Evolutionary conservation across 2,329 filamentous ascomycete genomes (phyloP).

Genomic region (Cladobotryum mycophilum): DNA sequence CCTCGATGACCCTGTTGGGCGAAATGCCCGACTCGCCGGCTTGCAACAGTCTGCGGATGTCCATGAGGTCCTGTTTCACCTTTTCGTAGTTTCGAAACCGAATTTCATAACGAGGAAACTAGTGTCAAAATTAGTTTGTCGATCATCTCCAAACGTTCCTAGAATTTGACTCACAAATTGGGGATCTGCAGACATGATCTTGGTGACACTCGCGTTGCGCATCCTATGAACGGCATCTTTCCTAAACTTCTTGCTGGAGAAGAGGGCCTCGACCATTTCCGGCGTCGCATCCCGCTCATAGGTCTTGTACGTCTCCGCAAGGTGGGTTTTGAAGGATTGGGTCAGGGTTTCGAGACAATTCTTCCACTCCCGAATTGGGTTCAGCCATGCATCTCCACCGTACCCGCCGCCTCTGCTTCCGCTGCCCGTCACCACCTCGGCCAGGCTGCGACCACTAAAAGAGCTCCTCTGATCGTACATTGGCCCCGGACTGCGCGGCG

Average conservation of each 20-base stretch:
- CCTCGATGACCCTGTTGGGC: conserved; percentile 32
- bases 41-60: conserved; percentile 35
- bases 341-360: conserved; percentile 35
- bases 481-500: conserved; percentile 24
- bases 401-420: conserved; percentile 16
- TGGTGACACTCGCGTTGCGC: conserved; percentile 39
- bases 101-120: conserved; percentile 41
- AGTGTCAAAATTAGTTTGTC: background rate
- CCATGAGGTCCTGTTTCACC: conserved; percentile 35
- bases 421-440: conserved; percentile 25
- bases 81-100: conserved; percentile 43
- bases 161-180: conserved; percentile 31
- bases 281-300: conserved; percentile 39
- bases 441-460: conserved; percentile 30
- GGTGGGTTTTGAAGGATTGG: conserved; percentile 34
- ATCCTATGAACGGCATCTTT: conserved; percentile 38
- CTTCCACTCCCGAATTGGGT: conserved; percentile 40
- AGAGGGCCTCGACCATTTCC: conserved; percentile 37
- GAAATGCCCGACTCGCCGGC: conserved; percentile 35
- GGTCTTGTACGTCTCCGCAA: conserved; percentile 39
- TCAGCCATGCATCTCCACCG: conserved; percentile 29
- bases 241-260: conserved; percentile 37
- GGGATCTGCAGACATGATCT: conserved; percentile 37
- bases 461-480: conserved; percentile 32
- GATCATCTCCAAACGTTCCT: background rate